Percentiles rank a stretch among this genome's conserved stretches.
Conservation (phyloP, 176 grass and related monocot genomes). For the Oryza longistaminata region DNA sequence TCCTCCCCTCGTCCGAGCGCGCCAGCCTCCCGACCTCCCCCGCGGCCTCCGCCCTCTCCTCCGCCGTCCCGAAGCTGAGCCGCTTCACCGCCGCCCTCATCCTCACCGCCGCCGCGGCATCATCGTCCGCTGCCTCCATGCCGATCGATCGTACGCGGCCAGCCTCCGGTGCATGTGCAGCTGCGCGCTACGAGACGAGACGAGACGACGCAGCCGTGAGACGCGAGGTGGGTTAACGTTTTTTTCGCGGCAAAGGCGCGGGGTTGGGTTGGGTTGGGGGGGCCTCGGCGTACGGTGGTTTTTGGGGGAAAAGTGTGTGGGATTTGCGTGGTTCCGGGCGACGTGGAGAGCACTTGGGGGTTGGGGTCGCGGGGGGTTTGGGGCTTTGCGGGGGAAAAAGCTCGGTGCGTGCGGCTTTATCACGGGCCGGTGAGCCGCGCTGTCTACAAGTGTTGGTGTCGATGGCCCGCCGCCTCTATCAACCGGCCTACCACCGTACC, state of each 20-base stretch:
- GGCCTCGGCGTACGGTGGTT: background rate
- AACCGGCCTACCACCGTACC: background rate
- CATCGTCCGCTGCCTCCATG: background rate
- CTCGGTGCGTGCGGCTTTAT: background rate
- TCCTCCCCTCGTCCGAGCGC: conserved; percentile 35
- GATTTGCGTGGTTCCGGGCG: background rate
- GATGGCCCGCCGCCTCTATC: background rate
- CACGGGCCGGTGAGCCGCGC: background rate
- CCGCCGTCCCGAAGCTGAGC: conserved; percentile 51
- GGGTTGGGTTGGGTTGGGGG: background rate
- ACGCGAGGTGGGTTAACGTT: background rate
- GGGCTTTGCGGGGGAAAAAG: background rate
- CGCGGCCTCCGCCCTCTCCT: conserved; percentile 50
- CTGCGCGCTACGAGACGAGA: background rate
- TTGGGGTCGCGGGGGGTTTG: background rate
- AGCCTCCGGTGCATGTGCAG: background rate
- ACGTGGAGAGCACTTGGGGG: conserved; percentile 29
- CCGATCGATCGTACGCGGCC: background rate
- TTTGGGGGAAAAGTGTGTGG: background rate
- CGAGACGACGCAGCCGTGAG: too few relatives aligned
- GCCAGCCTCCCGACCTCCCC: conserved; percentile 49
- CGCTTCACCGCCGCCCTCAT: conserved; percentile 48
- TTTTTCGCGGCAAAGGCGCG: background rate
- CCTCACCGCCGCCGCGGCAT: background rate
- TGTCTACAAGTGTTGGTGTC: background rate